Percentiles rank a stretch among this genome's conserved stretches.
These are phyloP conservation scores for Colletotrichum siamense DNA, from an alignment of 2,329 filamentous ascomycete species.

Conservation along the genomic window DNA sequence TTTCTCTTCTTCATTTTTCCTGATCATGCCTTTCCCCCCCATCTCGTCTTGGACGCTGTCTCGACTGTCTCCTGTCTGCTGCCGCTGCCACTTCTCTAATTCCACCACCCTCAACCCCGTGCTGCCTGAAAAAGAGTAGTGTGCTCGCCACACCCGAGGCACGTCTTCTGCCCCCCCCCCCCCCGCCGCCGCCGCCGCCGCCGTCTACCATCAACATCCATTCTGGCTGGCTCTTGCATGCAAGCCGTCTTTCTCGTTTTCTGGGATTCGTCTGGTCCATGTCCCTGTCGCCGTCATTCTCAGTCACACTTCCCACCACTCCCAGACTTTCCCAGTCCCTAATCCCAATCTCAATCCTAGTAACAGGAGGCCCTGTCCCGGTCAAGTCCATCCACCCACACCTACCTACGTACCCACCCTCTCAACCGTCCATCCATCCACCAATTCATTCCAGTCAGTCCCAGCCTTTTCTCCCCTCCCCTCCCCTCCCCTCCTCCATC, in stretches of 20 bases:
- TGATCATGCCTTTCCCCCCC: neutral
- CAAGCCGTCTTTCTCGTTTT: neutral
- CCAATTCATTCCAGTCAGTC: neutral
- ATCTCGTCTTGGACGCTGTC: neutral
- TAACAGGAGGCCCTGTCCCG: neutral
- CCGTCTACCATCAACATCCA: neutral
- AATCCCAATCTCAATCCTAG: neutral
- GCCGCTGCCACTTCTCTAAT: neutral
- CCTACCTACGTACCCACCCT: neutral
- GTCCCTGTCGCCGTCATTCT: constrained; percentile 7
- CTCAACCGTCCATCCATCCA: neutral
- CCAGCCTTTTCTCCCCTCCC: neutral
- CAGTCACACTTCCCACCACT: neutral
- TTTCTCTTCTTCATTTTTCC: neutral
- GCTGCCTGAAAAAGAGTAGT: neutral
- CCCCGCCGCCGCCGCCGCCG: neutral
- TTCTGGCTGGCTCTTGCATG: neutral
- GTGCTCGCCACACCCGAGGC: constrained; percentile 2
- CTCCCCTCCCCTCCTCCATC: neutral
- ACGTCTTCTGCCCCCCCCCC: neutral
- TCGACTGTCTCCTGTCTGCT: neutral
- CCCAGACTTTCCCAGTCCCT: neutral
- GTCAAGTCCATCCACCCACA: neutral
- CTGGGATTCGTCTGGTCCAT: neutral
- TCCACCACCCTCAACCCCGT: neutral